phyloP scores from a whole-genome alignment of 225 moss, liverwort and hornwort species.

The Pseudoscleropodium purum region DNA sequence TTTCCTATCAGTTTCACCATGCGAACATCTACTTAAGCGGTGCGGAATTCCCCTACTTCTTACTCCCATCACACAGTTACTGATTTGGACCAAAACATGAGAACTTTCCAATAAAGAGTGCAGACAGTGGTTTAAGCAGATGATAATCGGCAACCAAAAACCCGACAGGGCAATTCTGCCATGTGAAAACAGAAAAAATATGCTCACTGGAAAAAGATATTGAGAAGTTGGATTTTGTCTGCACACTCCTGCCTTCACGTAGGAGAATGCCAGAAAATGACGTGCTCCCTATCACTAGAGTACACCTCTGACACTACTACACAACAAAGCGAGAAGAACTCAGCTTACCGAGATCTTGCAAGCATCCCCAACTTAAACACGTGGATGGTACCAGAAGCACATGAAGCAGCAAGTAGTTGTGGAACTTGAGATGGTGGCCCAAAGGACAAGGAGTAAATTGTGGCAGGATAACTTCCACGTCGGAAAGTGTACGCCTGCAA shows the following conservation, averaged over 20 bases:
- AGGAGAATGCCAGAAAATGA: background rate
- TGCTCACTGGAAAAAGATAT: background rate
- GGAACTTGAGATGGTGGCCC: conserved; percentile 73
- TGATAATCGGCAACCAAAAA: background rate
- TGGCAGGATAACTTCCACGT: conserved; percentile 72
- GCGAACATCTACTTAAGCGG: background rate
- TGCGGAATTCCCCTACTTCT: background rate
- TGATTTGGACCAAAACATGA: background rate
- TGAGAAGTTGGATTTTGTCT: background rate
- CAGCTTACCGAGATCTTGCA: conserved; percentile 46
- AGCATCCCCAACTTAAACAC: conserved; percentile 75
- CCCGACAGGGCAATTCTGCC: background rate
- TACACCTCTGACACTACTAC: background rate
- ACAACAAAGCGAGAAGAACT: background rate
- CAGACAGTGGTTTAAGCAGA: background rate
- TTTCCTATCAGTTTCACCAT: conserved; percentile 11
- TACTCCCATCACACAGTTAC: background rate
- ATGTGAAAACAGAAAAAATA: background rate
- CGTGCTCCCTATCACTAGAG: background rate
- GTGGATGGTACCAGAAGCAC: conserved; percentile 93
- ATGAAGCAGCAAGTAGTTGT: conserved; percentile 81
- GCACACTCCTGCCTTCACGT: background rate
- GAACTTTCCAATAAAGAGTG: background rate
- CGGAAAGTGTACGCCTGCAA: conserved; percentile 76
- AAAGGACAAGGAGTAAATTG: conserved; percentile 89